Evolutionary conservation across 768 basidiomycete genomes (phyloP), one percentile per base, ranked within the genome.

Genomic region (Botryobasidium botryosum): DNA sequence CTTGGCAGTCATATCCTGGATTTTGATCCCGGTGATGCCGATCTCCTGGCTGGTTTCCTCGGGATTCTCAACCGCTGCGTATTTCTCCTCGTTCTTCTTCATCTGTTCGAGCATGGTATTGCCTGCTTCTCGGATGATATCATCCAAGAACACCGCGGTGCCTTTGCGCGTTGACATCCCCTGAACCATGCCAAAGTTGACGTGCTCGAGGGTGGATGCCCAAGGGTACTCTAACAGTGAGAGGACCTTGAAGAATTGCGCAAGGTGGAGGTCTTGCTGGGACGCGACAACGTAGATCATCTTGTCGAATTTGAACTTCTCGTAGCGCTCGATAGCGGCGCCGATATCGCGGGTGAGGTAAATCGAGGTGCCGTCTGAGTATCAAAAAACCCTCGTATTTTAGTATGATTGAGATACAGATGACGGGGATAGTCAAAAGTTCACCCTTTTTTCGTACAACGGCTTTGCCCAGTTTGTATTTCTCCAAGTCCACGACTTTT

Each of bases 131-230:
- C 79, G 43, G 59, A 87, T 80, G 52, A 87, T 96, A 60, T 96
- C 75, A 54, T 94, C 77, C 25, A 99, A 65, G 71, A 96, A 96
- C 40, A 92, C 88, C 36, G 85, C 91, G 0, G 86, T 96, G 28
- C 90, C 90, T 62, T 78, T 86, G 26, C 84, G 74, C 20, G 85
- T 86, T 60, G 78, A 90, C 92, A 99, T 99, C 46, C 92, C 92
- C 44, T 74, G 77, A 18, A 99, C 90, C 49, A 92, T 65, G 15
- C 86, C 85, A 53, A 82, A 88, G 63, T 90, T 92, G 61, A 96
- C 67, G 61, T 96, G 92, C 57, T 84, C 69, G 35, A 96, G 70
- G 28, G 64, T 65, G 49, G 74, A 68, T 1, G 91, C 90, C 82
- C 83, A 96, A 0, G 79, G 73, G 63, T 82, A 82, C 3, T 74